Base-by-base conservation (phyloP, 805 yeast genomes). In the Candida silvicultrix region DNA sequence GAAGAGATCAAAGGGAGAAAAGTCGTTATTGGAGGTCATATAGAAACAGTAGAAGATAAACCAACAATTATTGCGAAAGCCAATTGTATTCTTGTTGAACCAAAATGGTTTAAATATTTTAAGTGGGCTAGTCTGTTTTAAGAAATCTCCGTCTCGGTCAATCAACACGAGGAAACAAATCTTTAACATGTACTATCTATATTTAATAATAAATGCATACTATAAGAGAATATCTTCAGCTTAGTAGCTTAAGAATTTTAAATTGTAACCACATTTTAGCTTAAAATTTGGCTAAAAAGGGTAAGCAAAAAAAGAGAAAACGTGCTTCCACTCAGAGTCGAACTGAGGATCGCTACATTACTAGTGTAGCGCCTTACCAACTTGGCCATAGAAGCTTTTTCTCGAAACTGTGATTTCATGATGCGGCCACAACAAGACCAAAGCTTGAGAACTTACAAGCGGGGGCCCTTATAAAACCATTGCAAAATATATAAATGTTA, bases 321-420 rank as follows among this genome's bases (percentile, higher is more conserved):
- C 10, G 2, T 37, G 39, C 39, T 37, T 37, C 16, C 39, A 37
- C 39, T 37, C 39, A 21, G 39, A 37, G 39, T 37, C 39, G 39
- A 37, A 37, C 39, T 21, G 39, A 37, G 39, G 39, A 37, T 37
- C 39, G 39, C 39, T 37, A 37, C 39, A 37, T 37, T 81, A 81
- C 85, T 80, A 80, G 85, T 80, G 85, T 81, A 74, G 78, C 85
- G 86, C 86, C 83, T 82, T 80, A 80, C 85, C 86, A 78, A 69
- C 76, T 73, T 70, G 75, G 76, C 76, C 77, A 71, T 70, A 71
- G 68, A 70, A 72, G 75, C 74, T 47, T 37, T 34, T 46, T 14
- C 16, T 37, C 3, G 12, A 9, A 5, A 20, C 18, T 18, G 12
- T 6, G 4, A 9, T 19, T 3, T 32, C n/a, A 6, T 23, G 25